Conservation (phyloP, 2,329 filamentous ascomycete genomes). For the Akanthomyces uredinophilus region DNA sequence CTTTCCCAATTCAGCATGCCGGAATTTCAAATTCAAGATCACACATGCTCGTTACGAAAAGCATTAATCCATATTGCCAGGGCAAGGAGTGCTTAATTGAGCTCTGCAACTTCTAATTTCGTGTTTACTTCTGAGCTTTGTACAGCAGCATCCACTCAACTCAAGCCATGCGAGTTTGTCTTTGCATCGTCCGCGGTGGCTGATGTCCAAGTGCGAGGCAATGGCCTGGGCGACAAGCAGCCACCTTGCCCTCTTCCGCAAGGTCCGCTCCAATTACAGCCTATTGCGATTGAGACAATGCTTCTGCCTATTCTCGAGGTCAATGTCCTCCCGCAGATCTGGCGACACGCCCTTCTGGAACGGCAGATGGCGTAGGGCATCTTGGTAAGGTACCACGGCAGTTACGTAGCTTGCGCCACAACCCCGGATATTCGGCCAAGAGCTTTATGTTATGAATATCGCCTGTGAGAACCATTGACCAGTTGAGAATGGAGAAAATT, state of each 20-base stretch:
- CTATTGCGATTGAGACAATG: not conserved
- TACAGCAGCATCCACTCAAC: no score
- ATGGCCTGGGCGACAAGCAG: not conserved
- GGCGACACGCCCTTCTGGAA: not conserved
- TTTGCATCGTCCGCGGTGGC: not conserved
- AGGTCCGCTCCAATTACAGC: not conserved
- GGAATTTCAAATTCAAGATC: not conserved
- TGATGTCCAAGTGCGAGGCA: not conserved
- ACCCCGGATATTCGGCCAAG: not conserved
- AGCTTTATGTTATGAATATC: not conserved
- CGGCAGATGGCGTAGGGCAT: not conserved
- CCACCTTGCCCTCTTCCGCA: no score
- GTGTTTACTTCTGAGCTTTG: no score
- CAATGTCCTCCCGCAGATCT: not conserved
- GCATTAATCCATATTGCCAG: not conserved
- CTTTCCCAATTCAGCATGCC: slow-evolving; percentile 1
- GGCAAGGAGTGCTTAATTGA: not conserved
- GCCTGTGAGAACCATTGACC: not conserved
- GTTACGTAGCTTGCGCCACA: not conserved
- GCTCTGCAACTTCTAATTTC: no score
- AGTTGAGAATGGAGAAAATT: no score
- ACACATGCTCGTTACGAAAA: not conserved
- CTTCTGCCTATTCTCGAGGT: not conserved
- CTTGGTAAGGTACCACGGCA: not conserved
- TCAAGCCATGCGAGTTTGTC: not conserved